These are phyloP conservation scores for Talaromyces sp. DNA, from an alignment of 2,329 filamentous ascomycete genomes.

Conservation along the genomic window DNA sequence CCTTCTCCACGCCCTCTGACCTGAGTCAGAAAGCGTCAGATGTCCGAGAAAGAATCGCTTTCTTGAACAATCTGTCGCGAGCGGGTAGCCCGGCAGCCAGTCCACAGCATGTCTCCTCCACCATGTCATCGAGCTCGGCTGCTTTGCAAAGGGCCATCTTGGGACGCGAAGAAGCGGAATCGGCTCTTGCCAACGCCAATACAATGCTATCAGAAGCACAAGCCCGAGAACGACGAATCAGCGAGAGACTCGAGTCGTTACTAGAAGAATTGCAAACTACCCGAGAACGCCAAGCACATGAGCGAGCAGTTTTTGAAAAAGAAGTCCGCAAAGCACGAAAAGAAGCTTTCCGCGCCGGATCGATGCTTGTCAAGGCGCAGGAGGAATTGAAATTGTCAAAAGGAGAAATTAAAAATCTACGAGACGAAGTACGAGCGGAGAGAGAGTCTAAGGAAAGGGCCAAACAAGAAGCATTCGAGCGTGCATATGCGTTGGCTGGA, in stretches of 20 bases:
- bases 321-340: constrained; percentile 55
- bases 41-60: constrained; percentile 49
- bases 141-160: constrained; percentile 44
- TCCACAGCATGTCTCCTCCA: constrained; percentile 23
- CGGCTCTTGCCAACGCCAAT: constrained; percentile 32
- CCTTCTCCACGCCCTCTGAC: constrained; percentile 38
- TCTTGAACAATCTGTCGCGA: constrained; percentile 44
- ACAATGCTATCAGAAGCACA: constrained; percentile 42
- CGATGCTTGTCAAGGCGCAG: constrained; percentile 53
- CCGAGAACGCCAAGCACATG: constrained; percentile 50
- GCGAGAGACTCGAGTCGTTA: constrained; percentile 43
- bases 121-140: constrained; percentile 40
- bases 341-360: constrained; percentile 57
- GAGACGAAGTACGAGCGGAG: constrained; percentile 52
- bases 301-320: constrained; percentile 53
- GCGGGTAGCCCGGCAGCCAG: constrained; percentile 29
- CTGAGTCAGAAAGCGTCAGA: constrained; percentile 40
- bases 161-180: constrained; percentile 47
- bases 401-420: constrained; percentile 47
- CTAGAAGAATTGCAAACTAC: constrained; percentile 52
- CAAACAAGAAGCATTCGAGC: constrained; percentile 47
- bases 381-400: constrained; percentile 47
- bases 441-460: constrained; percentile 46
- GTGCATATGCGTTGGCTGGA: constrained; percentile 44
- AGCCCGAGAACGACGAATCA: constrained; percentile 43